phyloP scores from a whole-genome alignment of 2,329 filamentous ascomycete species.

The Trematosphaeria pertusa region DNA sequence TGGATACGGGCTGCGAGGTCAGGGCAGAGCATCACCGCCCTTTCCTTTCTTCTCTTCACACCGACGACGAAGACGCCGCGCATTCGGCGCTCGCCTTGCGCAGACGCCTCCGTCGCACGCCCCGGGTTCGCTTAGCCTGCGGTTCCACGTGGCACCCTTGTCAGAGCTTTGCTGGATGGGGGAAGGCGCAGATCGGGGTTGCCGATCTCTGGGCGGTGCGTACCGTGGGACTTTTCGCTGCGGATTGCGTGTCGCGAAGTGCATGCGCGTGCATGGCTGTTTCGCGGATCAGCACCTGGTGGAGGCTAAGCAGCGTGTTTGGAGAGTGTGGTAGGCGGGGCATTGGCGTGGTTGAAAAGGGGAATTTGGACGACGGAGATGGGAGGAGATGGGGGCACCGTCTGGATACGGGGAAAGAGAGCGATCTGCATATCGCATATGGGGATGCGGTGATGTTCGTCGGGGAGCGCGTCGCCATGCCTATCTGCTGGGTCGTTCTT shows the following conservation, averaged over 20 bases:
- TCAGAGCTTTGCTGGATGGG: background rate
- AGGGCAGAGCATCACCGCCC: too few relatives aligned
- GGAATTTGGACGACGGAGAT: background rate
- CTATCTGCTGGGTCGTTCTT: too few relatives aligned
- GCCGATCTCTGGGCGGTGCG: conserved; percentile 10
- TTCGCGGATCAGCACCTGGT: background rate
- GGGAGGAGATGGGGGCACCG: too few relatives aligned
- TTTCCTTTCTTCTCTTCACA: too few relatives aligned
- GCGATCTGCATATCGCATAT: too few relatives aligned
- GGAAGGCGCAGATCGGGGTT: conserved; percentile 3
- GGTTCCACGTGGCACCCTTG: conserved; percentile 8
- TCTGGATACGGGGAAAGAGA: too few relatives aligned
- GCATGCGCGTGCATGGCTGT: background rate
- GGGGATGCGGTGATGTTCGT: too few relatives aligned
- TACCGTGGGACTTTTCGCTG: background rate
- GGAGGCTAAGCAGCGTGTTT: background rate
- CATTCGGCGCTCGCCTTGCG: background rate
- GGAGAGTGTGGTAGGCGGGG: background rate
- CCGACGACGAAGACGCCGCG: background rate
- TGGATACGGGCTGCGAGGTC: too few relatives aligned
- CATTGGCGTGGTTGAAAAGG: background rate
- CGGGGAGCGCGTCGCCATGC: too few relatives aligned
- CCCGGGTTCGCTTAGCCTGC: conserved; percentile 2
- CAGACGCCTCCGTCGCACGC: background rate
- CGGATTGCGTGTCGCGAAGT: background rate